Conservation (phyloP, 192 early-diverging fungal species). For the Allomyces macrogynus region DNA sequence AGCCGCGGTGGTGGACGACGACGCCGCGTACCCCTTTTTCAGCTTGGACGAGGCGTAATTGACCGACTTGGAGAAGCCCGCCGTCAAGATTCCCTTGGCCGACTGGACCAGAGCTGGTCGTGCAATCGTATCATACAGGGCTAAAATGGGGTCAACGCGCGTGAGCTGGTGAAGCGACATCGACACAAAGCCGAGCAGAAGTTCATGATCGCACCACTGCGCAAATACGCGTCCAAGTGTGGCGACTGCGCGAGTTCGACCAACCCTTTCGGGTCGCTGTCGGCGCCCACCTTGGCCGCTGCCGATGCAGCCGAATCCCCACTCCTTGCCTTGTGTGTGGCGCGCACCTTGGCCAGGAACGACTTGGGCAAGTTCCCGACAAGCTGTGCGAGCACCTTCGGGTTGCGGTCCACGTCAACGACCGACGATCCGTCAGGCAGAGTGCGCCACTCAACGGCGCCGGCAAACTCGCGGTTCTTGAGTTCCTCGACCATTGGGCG, state of each 20-base stretch:
- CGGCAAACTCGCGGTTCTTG: not conserved
- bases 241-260: not conserved
- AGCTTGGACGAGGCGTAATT: slow-evolving; percentile 33
- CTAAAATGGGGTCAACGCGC: not conserved
- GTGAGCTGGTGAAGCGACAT: slow-evolving; percentile 5
- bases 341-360: not conserved
- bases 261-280: not conserved
- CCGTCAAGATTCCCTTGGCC: slow-evolving; percentile 76
- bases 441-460: not conserved
- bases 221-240: not conserved
- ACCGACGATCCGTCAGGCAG: not conserved
- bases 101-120: slow-evolving; percentile 73
- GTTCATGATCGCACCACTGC: not conserved
- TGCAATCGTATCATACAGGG: slow-evolving; percentile 12
- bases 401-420: too few relatives aligned
- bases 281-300: not conserved
- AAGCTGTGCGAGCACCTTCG: not conserved
- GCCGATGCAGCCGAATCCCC: not conserved
- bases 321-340: not conserved
- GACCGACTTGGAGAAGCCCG: slow-evolving; percentile 44
- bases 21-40: not conserved
- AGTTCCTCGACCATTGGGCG: slow-evolving; percentile 19
- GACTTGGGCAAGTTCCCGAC: not conserved
- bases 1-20: not conserved
- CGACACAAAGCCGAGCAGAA: slow-evolving; percentile 1